Conservation (phyloP, 768 basidiomycete genomes). For the Pholiota conissans region DNA sequence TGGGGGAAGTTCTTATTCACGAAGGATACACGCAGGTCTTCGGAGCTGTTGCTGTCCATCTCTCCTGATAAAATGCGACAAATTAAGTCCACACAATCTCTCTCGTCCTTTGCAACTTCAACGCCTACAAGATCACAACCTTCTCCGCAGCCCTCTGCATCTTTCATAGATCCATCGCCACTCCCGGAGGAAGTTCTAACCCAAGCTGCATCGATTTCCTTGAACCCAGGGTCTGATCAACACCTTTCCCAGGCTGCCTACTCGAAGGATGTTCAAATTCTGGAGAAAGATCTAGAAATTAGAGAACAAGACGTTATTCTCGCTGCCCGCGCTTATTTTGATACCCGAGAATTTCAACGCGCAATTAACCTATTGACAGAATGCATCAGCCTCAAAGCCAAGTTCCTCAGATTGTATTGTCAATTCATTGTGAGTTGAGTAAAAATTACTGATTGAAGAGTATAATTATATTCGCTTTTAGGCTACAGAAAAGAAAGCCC, state of each 20-base stretch:
- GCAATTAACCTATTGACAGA: constrained; percentile 63
- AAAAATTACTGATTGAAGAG: not conserved
- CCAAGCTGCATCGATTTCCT: constrained; percentile 20
- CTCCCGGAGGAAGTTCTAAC: constrained; percentile 30
- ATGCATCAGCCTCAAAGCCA: constrained; percentile 70
- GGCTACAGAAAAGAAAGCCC: constrained; percentile 82
- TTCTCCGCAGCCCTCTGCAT: constrained; percentile 38
- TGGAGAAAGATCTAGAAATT: constrained; percentile 49
- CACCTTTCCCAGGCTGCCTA: not conserved
- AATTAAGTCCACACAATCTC: constrained; percentile 21
- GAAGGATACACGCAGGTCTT: constrained; percentile 52
- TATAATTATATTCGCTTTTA: constrained; percentile 27
- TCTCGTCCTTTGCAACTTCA: constrained; percentile 53
- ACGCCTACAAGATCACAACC: constrained; percentile 52
- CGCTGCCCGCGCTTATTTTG: constrained; percentile 72
- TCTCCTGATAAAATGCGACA: constrained; percentile 45
- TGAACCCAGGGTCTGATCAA: not conserved
- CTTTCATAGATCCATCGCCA: constrained; percentile 37
- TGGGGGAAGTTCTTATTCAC: constrained; percentile 13
- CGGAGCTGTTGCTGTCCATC: constrained; percentile 70
- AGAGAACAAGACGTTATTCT: constrained; percentile 73
- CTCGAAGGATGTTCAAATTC: constrained; percentile 31
- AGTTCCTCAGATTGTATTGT: constrained; percentile 78
- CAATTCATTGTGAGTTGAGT: constrained; percentile 76
- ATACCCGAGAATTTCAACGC: constrained; percentile 76